Evolutionary conservation across 768 basidiomycete genomes (phyloP).

Genomic region (Mycena maculata): DNA sequence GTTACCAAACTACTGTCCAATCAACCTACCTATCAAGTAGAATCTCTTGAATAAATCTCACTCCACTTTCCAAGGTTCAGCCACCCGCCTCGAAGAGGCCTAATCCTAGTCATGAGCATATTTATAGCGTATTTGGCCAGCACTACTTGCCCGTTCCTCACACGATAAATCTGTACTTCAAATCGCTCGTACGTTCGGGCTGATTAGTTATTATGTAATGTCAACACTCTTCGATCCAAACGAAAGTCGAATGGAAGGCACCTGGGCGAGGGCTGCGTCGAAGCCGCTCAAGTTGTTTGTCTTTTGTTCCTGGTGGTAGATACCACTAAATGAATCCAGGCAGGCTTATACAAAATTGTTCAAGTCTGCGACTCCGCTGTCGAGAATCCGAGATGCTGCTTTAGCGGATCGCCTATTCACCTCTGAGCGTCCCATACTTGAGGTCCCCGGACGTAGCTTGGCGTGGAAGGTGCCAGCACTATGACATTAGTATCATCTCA

Average conservation of each 20-base stretch:
- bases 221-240: no score
- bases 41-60: no score
- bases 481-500: slow-evolving; percentile 21
- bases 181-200: no score
- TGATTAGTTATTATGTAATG: no score
- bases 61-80: no score
- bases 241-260: slow-evolving; percentile 21
- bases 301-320: not conserved
- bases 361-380: slow-evolving; percentile 62
- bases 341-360: slow-evolving; percentile 60
- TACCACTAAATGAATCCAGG: slow-evolving; percentile 41
- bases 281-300: slow-evolving; percentile 33
- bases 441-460: slow-evolving; percentile 80
- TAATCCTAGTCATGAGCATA: no score
- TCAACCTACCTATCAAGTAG: no score
- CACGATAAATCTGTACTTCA: no score
- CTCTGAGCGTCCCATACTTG: slow-evolving; percentile 53
- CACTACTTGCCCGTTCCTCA: no score
- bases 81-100: no score
- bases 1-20: no score
- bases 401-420: slow-evolving; percentile 70
- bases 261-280: slow-evolving; percentile 21
- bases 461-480: slow-evolving; percentile 78
- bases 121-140: no score
- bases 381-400: slow-evolving; percentile 75